Conservation (phyloP, 768 basidiomycete species). For the Rhizopogon vesiculosus region DNA sequence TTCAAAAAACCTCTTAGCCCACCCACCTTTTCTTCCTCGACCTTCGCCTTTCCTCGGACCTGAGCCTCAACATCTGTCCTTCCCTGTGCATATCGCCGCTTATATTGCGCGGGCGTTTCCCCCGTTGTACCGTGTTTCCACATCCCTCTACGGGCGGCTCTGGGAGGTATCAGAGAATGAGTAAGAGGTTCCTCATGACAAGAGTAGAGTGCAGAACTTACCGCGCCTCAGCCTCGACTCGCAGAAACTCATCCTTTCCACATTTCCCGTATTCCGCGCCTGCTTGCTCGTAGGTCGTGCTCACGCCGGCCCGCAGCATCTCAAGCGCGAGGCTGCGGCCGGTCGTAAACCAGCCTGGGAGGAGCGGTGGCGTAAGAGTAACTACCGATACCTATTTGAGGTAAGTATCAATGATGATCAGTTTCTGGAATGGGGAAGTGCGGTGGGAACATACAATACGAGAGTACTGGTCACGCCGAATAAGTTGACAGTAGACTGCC, state of each 20-base stretch:
- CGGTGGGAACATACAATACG: constrained; percentile 56
- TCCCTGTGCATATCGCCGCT: constrained; percentile 50
- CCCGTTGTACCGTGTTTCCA: constrained; percentile 53
- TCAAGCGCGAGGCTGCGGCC: constrained; percentile 48
- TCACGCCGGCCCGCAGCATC: constrained; percentile 81
- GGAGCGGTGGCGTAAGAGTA: constrained; percentile 43
- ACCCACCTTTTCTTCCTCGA: not conserved
- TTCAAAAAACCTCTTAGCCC: not conserved
- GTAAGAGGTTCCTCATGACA: not conserved
- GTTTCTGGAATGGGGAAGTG: not conserved
- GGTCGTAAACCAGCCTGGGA: constrained; percentile 44
- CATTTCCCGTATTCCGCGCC: constrained; percentile 77
- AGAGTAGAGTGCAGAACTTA: constrained; percentile 27
- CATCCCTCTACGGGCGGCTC: constrained; percentile 64
- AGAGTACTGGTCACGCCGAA: constrained; percentile 77
- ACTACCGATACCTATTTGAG: constrained; percentile 61
- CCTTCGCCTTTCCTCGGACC: not conserved
- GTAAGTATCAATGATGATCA: not conserved
- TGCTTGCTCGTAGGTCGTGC: constrained; percentile 65
- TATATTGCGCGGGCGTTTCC: constrained; percentile 80
- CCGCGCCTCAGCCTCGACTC: constrained; percentile 64
- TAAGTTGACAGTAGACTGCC: constrained; percentile 64
- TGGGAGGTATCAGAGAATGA: constrained; percentile 19
- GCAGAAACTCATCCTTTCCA: constrained; percentile 61
- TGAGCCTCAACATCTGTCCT: not conserved